Evolutionary conservation across 108 stramenopile species (phyloP), one percentile per base, ranked within the genome.

Genomic region (Nitzschia inconspicua): DNA sequence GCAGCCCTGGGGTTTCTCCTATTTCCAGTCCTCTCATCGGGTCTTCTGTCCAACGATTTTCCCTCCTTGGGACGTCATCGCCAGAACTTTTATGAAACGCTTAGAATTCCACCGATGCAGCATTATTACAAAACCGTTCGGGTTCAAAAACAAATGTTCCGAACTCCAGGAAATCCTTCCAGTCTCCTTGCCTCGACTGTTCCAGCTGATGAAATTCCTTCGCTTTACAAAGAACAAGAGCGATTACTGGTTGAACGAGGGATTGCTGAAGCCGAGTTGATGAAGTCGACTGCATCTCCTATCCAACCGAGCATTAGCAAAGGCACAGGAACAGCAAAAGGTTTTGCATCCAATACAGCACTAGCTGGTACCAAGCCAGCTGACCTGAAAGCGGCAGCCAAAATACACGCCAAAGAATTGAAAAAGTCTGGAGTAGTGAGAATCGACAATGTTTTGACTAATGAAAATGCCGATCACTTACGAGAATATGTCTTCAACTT

Each of bases 211-310:
- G 37, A 25, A n/a, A 3, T 54, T 5, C 53, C 70, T 6, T 60
- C 60, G 36, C 70, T 89, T 39, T 89, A 89, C 52, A 62, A 78
- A 65, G 84, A 84, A 57, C 84, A 89, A 55, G 87, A 89, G 67
- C 73, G 78, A 11, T 41, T 85, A 8, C 55, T 89, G 18, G 68
- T 85, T 4, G 30, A 63, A 28, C 77, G 87, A 18, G 87, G 84
- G 3, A 49, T 66, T 51, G 22, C 68, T 9, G 87, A 89, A 66
- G 79, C 73, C 20, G 35, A 66, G 47, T 57, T 85, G 18, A 71
- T 89, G 51, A 11, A 18, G 3, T 13, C 19, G 4, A 41, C 46
- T 3, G 53, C 20, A n/a, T 34, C 40, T 26, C 44, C 82, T 16
- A 54, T 77, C 19, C 52, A 56, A 13, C 41, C 82, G 65, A 40